These are phyloP conservation scores for Iris pallida DNA, from an alignment of 116 monocot genomes.

Conservation along the genomic window DNA sequence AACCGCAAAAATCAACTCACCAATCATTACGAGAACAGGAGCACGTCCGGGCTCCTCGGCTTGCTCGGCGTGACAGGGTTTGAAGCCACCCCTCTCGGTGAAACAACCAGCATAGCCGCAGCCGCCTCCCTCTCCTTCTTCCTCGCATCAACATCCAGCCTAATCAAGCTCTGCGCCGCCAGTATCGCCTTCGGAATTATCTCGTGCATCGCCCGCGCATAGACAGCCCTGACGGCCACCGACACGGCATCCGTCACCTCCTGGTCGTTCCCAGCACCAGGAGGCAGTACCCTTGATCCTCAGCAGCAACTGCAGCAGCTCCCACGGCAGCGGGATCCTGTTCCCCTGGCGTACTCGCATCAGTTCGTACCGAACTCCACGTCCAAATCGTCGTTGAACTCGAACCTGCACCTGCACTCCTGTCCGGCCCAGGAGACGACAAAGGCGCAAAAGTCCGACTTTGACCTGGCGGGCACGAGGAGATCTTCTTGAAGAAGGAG, in stretches of 20 bases:
- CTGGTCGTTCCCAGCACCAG: conserved; percentile 54
- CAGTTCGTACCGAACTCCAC: neutral
- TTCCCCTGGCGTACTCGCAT: conserved; percentile 20
- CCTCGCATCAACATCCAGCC: conserved; percentile 67
- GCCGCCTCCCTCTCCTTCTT: conserved; percentile 22
- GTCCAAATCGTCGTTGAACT: conserved; percentile 37
- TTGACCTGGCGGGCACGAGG: conserved; percentile 70
- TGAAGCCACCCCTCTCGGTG: conserved; percentile 25
- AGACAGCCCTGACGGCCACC: conserved; percentile 42
- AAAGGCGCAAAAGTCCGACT: conserved; percentile 81
- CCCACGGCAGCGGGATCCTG: conserved; percentile 87
- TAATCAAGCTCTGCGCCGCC: conserved; percentile 86
- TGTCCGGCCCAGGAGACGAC: conserved; percentile 81
- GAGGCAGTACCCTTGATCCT: conserved; percentile 78
- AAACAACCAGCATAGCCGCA: neutral
- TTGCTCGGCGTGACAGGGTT: conserved; percentile 75
- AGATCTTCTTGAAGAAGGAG: conserved; percentile 61
- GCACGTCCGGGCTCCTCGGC: conserved; percentile 70
- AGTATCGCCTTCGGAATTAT: conserved; percentile 80
- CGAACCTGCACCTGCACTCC: conserved; percentile 61
- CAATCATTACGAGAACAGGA: conserved; percentile 67
- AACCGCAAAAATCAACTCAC: too few relatives aligned
- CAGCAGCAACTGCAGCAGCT: conserved; percentile 72
- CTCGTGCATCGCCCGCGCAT: conserved; percentile 78
- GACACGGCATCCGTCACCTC: conserved; percentile 74